Evolutionary conservation across 108 stramenopile species (phyloP), one percentile per base, ranked within the genome.

Genomic region (Conticribra guillardii): DNA sequence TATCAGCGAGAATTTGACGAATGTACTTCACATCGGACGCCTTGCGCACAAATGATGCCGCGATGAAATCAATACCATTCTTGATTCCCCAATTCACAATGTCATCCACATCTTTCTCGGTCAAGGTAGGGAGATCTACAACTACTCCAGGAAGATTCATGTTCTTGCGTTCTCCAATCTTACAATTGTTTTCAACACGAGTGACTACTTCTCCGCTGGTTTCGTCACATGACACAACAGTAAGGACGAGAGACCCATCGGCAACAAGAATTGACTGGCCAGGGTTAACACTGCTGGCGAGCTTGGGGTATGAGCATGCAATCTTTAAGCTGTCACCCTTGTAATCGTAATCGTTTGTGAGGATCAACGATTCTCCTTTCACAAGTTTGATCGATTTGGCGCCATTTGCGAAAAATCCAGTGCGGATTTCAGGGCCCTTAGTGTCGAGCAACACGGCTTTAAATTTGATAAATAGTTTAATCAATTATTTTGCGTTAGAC

Each of bases 41-140:
- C 58, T 86, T 96, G 16, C 96, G 89, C 30, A 99, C 96, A 69
- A 99, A 99, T 24, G 95, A 96, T 2, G 97, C 98, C 28, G 98
- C 98, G 75, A 99, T 96, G 73, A 93, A 96, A 74, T 99, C 98
- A 62, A 98, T 90, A n/a, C 83, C 64, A 62, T 95, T 81, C 50
- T 84, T 85, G 46, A 92, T 76, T 31, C 87, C 96, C 77, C 91
- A 96, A 63, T 94, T 84, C 55, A 77, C 57, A 50, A 96, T 81
- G 80, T 96, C 93, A 50, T 95, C 84, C n/a, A 96, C 74, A 86
- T 99, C 98, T 63, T 96, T 94, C 26, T 94, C 96, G 4, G 93
- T 93, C 45, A 96, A 84, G 14, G 91, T 92, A 4, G 93, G 93
- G 24, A 96, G 79, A 37, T 93, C 85, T 37, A 95, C 92, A 3